Evolutionary conservation across 768 basidiomycete genomes (phyloP).

Genomic region (Lentinula boryana): DNA sequence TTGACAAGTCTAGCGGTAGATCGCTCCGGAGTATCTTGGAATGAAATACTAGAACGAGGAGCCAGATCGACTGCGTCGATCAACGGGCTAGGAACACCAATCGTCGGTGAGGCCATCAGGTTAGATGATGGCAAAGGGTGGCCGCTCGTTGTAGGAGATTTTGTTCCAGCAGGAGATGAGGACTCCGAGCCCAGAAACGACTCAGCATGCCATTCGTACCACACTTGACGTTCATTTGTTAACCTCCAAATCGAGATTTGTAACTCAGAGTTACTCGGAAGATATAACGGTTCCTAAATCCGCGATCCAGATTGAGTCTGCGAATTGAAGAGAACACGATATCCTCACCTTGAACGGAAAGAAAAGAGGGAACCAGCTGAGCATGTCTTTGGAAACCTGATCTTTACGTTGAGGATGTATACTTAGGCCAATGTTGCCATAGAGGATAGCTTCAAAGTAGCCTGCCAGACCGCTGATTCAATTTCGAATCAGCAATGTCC

Average conservation of each 20-base stretch:
- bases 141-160: conserved; percentile 14
- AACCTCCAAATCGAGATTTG: conserved; percentile 93
- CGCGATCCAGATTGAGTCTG: not conserved
- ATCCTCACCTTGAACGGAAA: conserved; percentile 81
- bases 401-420: conserved; percentile 91
- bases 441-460: conserved; percentile 94
- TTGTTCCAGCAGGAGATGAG: not conserved
- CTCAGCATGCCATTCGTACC: conserved; percentile 99
- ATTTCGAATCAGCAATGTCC: not conserved
- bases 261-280: conserved; percentile 88
- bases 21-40: conserved; percentile 10
- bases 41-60: conserved; percentile 12
- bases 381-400: conserved; percentile 88
- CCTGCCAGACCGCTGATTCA: conserved; percentile 73
- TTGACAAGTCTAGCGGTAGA: conserved; percentile 51
- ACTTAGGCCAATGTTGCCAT: conserved; percentile 84
- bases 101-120: conserved; percentile 17
- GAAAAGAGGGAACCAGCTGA: conserved; percentile 98
- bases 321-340: conserved; percentile 1
- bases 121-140: conserved; percentile 9
- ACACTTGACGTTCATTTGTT: conserved; percentile 83
- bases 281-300: conserved; percentile 81
- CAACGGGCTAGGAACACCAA: conserved; percentile 55
- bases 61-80: conserved; percentile 55
- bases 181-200: conserved; percentile 55